phyloP scores from a whole-genome alignment of 257 asterid genomes.

The Primulina eburnea region DNA sequence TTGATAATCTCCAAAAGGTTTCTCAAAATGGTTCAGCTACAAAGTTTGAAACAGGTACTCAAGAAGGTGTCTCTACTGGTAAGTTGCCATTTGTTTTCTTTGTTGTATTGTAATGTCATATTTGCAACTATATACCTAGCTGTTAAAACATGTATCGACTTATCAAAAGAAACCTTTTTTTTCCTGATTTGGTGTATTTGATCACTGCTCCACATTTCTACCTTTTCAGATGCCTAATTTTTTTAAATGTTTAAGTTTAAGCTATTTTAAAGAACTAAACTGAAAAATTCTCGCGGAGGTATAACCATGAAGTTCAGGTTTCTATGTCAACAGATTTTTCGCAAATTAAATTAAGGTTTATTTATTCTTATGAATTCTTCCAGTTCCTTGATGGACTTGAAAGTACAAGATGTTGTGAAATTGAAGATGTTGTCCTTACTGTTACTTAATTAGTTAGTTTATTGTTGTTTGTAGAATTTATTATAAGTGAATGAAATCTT shows the following conservation, averaged over 20 bases:
- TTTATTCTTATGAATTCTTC: neutral
- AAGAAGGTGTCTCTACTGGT: constrained; percentile 52
- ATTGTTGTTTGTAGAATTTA: neutral
- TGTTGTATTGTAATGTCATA: constrained; percentile 1
- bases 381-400: neutral
- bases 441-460: too few relatives aligned
- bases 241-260: neutral
- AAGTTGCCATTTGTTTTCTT: constrained; percentile 26
- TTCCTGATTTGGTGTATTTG: neutral
- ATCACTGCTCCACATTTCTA: neutral
- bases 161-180: neutral
- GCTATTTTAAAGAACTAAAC: too few relatives aligned
- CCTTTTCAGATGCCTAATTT: neutral
- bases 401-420: too few relatives aligned
- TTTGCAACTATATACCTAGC: constrained; percentile 8
- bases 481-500: neutral
- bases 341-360: neutral
- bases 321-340: neutral
- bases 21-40: constrained; percentile 74
- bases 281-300: neutral
- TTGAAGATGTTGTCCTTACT: neutral
- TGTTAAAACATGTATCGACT: neutral
- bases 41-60: constrained; percentile 44
- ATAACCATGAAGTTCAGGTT: neutral
- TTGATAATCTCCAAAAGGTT: constrained; percentile 44